phyloP scores from a whole-genome alignment of 164 flowering plant species.

The Vitis rotundifolia region DNA sequence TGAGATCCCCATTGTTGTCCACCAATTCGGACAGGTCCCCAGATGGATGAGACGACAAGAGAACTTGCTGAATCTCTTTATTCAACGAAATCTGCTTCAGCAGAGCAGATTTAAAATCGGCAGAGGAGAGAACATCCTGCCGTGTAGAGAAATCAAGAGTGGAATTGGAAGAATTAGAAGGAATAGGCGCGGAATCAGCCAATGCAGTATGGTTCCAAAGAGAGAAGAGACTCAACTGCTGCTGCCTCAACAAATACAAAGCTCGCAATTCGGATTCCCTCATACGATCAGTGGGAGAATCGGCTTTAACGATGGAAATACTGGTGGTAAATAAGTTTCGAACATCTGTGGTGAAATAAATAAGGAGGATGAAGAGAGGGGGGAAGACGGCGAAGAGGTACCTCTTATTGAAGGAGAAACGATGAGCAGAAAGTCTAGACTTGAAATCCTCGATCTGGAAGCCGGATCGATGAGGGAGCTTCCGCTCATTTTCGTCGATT shows the following conservation, averaged over 20 bases:
- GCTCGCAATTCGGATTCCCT: slow-evolving; percentile 81
- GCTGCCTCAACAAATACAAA: slow-evolving; percentile 61
- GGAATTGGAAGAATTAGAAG: slow-evolving; percentile 14
- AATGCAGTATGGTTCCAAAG: slow-evolving; percentile 56
- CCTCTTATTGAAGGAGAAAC: slow-evolving; percentile 39
- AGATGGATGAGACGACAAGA: slow-evolving; percentile 56
- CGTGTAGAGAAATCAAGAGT: background rate
- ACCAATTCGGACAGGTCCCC: slow-evolving; percentile 38
- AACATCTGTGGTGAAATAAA: slow-evolving; percentile 55
- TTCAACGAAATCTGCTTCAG: slow-evolving; percentile 65
- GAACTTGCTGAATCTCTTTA: slow-evolving; percentile 62
- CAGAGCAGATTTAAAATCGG: slow-evolving; percentile 49
- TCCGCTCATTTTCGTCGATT: slow-evolving; percentile 38
- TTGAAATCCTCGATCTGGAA: slow-evolving; percentile 35
- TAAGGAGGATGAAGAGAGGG: slow-evolving; percentile 42
- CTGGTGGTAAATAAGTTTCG: slow-evolving; percentile 34
- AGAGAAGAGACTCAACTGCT: slow-evolving; percentile 59
- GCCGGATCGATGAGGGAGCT: slow-evolving; percentile 23
- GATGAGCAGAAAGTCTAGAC: slow-evolving; percentile 12
- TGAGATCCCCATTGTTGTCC: slow-evolving; percentile 21
- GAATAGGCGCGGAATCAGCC: slow-evolving; percentile 3
- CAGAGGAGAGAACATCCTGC: slow-evolving; percentile 15
- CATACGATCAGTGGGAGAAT: slow-evolving; percentile 38
- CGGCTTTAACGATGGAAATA: slow-evolving; percentile 17
- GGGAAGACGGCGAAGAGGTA: slow-evolving; percentile 47